phyloP scores from a whole-genome alignment of 2,329 filamentous ascomycete species.

The Seiridium cupressi region DNA sequence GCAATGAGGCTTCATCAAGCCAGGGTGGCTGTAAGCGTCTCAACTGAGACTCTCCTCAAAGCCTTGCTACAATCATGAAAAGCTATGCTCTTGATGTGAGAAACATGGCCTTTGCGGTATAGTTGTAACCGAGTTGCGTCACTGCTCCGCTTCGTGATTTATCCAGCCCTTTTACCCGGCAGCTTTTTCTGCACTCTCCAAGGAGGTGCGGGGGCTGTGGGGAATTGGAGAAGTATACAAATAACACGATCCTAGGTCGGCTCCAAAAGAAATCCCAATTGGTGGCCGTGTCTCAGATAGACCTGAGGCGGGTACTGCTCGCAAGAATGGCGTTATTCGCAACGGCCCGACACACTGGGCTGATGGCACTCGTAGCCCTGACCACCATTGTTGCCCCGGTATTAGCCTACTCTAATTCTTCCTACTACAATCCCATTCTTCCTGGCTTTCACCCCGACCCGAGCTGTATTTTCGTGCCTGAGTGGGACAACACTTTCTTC shows the following conservation, averaged over 20 bases:
- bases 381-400: background rate
- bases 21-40: no score
- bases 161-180: background rate
- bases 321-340: no score
- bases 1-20: no score
- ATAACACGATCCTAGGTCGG: no score
- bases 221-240: background rate
- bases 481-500: conserved; percentile 38
- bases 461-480: conserved; percentile 37
- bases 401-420: conserved; percentile 17
- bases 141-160: background rate
- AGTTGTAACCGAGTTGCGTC: background rate
- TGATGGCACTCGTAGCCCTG: background rate
- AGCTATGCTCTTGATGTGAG: background rate
- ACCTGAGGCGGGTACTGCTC: no score
- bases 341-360: background rate
- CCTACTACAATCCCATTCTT: conserved; percentile 40
- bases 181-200: background rate
- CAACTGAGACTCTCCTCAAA: no score
- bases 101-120: background rate
- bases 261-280: no score
- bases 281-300: no score
- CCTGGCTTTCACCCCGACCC: conserved; percentile 45
- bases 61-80: background rate
- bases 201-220: background rate